Conservation (phyloP, 2,329 filamentous ascomycete species). For the Alternaria dauci region DNA sequence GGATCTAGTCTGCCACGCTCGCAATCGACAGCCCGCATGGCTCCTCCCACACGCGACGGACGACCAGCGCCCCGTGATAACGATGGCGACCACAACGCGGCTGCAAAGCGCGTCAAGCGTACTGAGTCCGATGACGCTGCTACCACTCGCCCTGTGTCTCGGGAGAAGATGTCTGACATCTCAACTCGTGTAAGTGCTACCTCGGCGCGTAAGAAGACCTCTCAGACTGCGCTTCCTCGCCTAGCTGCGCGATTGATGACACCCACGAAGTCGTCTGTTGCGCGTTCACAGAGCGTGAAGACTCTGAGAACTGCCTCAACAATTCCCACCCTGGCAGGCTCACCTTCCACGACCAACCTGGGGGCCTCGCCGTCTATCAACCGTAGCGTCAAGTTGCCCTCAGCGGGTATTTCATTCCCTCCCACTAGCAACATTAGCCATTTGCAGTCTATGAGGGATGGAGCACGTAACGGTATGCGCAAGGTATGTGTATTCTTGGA, state of each 20-base stretch:
- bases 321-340: slow-evolving; percentile 61
- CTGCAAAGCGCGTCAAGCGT: slow-evolving; percentile 76
- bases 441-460: slow-evolving; percentile 45
- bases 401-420: slow-evolving; percentile 60
- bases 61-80: slow-evolving; percentile 36
- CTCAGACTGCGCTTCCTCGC: slow-evolving; percentile 56
- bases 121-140: slow-evolving; percentile 74
- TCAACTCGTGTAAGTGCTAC: slow-evolving; percentile 23
- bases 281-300: slow-evolving; percentile 66
- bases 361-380: slow-evolving; percentile 62
- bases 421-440: slow-evolving; percentile 38
- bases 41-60: slow-evolving; percentile 36
- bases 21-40: slow-evolving; percentile 46
- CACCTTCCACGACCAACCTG: slow-evolving; percentile 62
- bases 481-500: slow-evolving; percentile 25
- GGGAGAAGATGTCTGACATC: slow-evolving; percentile 24
- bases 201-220: slow-evolving; percentile 41
- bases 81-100: slow-evolving; percentile 49
- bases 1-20: slow-evolving; percentile 44
- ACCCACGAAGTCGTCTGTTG: slow-evolving; percentile 78
- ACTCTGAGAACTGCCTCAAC: slow-evolving; percentile 57
- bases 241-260: slow-evolving; percentile 68
- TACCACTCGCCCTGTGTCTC: slow-evolving; percentile 67
- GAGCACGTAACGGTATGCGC: slow-evolving; percentile 49
- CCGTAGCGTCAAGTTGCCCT: slow-evolving; percentile 54